Percentiles rank a stretch among this genome's conserved stretches.
Conservation (phyloP, 805 yeast genomes). For the Pichia cabralensis region DNA sequence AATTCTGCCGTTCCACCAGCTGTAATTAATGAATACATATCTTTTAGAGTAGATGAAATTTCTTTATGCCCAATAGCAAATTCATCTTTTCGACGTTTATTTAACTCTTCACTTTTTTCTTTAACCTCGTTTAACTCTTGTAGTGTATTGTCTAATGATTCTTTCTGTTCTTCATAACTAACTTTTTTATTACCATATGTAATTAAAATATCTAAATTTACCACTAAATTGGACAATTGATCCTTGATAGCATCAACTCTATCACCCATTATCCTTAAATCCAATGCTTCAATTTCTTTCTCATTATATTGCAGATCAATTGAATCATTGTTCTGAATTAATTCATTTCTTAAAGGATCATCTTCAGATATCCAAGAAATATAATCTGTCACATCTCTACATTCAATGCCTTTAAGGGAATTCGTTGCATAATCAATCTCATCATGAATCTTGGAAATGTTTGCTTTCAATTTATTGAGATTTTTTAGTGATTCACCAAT, state of each 20-base stretch:
- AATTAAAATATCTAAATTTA: conserved; percentile 63
- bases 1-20: conserved; percentile 99
- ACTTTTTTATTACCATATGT: conserved; percentile 62
- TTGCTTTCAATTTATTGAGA: conserved; percentile 21
- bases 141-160: conserved; percentile 40
- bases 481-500: conserved; percentile 25
- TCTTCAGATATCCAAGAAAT: conserved; percentile 41
- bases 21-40: conserved; percentile 97
- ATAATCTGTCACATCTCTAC: conserved; percentile 45
- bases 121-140: conserved; percentile 52
- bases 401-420: conserved; percentile 23
- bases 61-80: conserved; percentile 88
- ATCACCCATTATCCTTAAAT: conserved; percentile 37
- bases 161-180: conserved; percentile 56
- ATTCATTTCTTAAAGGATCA: conserved; percentile 13
- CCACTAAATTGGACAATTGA: conserved; percentile 44
- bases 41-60: conserved; percentile 81
- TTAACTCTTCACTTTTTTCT: conserved; percentile 53
- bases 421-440: conserved; percentile 26
- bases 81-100: conserved; percentile 69
- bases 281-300: conserved; percentile 40
- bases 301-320: conserved; percentile 30
- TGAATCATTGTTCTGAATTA: conserved; percentile 19
- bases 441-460: conserved; percentile 23
- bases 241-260: conserved; percentile 48